Evolutionary conservation across 352 stramenopile genomes (phyloP), one percentile per base, ranked within the genome.

Genomic region (Pythium chondricola): DNA sequence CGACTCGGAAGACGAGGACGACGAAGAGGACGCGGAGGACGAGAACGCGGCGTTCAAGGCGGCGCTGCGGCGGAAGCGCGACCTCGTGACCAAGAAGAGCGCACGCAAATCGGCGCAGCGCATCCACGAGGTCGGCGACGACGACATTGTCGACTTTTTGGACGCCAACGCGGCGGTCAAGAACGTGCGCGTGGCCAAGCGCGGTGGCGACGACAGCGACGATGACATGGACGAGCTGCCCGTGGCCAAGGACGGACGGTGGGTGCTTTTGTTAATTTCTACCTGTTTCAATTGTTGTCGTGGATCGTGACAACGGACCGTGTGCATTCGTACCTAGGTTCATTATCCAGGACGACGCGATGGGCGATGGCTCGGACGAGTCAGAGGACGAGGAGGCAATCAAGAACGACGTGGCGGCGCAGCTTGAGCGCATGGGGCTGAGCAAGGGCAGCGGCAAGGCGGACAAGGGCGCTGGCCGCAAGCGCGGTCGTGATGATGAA

Each of bases 141-240:
- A 95, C 58, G 86, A 96, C 42, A 93, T 97, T 48, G 65, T 97
- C 26, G 92, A 98, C 53, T 96, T 98, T 52, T 63, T 97, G 42
- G 88, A 97, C 65, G 65, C 85, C 42, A 88, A 83, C 29, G 90
- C 85, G 13, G 88, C 87, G 9, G 74, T 95, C 27, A 96, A 95
- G 60, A 96, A 90, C 66, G 82, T 96, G 47, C 76, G 83, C 27
- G 56, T 70, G 47, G 68, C 66, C 10, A 45, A 71, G 13, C 55
- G 67, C 36, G 67, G 82, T 37, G 74, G 81, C 43, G 61, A 75
- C 3, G 48, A 50, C 35, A 77, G 58, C 48, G 67, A 76, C 43
- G 83, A 94, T 41, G 71, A 87, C 40, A 83, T 93, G 50, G 78
- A 88, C 8, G 84, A 89, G 20, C 86, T 98, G 59, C 69, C 96